Evolutionary conservation across 225 moss, liverwort and hornwort genomes (phyloP).

Genomic region (Takakia lepidozioides): DNA sequence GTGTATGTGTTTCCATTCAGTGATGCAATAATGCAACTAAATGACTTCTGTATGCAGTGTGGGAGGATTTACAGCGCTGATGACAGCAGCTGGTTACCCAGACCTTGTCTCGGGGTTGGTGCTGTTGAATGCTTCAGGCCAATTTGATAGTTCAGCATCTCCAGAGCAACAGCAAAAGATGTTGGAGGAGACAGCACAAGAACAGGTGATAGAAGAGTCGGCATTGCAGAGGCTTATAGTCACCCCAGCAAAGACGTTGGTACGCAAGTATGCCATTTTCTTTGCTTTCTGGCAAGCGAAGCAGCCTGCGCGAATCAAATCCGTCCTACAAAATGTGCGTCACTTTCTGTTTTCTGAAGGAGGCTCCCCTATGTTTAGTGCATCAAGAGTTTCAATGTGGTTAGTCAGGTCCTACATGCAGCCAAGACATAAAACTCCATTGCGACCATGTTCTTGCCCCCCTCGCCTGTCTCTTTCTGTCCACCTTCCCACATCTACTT

Average conservation of each 20-base stretch:
- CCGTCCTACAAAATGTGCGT: slow-evolving; percentile 72
- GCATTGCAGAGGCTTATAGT: slow-evolving; percentile 39
- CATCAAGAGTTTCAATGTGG: no score
- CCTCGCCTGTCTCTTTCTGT: no score
- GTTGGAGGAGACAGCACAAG: slow-evolving; percentile 59
- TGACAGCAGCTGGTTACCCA: slow-evolving; percentile 61
- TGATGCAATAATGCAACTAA: no score
- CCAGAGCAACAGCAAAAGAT: slow-evolving; percentile 23
- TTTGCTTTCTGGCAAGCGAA: slow-evolving; percentile 99
- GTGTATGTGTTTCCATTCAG: no score
- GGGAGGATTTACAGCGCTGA: slow-evolving; percentile 80
- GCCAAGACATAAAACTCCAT: no score
- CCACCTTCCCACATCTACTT: no score
- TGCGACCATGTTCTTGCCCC: no score
- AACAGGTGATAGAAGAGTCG: slow-evolving; percentile 35
- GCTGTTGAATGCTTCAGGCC: slow-evolving; percentile 78
- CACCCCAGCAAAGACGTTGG: slow-evolving; percentile 38
- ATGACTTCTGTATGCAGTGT: slow-evolving; percentile 47
- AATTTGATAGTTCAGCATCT: slow-evolving; percentile 44
- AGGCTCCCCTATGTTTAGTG: no score
- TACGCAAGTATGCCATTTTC: slow-evolving; percentile 43
- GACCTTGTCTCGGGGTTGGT: slow-evolving; percentile 77
- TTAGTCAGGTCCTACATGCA: no score
- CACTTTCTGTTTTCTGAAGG: no score
- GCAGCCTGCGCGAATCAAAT: slow-evolving; percentile 73